Evolutionary conservation across 139 green algal genomes (phyloP), one percentile per base, ranked within the genome.

Genomic region (Asterochloris erici): DNA sequence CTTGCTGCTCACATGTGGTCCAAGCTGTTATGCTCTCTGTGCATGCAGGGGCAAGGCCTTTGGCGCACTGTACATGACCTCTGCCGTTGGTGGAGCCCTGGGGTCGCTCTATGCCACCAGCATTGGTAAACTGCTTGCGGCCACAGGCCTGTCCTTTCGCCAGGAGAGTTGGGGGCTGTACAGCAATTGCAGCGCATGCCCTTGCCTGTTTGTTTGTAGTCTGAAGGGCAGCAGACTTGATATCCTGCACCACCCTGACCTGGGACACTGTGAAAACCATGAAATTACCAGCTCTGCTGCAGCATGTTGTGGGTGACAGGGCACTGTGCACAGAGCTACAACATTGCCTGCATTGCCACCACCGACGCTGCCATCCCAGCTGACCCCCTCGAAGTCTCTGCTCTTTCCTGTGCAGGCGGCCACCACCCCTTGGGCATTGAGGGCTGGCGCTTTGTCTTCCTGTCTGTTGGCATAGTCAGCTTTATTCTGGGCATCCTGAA

Each of bases 31-130:
- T 54, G 38, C 38, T 6, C 38, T 54, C 38, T 54, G 38, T 54
- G 38, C 38, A 54, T 54, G 38, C 38, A 54, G 92, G 12, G 92
- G 92, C 23, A 81, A 82, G 27, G 92, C 91, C 14, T 96, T 96
- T 89, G 92, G 92, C 19, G 68, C 77, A 12, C 85, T 95, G 74
- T 90, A 88, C 78, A 63, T 94, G 23, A 94, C 88, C 0, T 87
- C 81, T 11, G 85, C 85, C 11, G 15, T 93, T 64, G 90, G 90
- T 70, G 81, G 74, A 81, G 87, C 63, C 28, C 73, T 89, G 83
- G 89, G 89, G 24, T 85, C 85, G 24, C 66, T 96, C 15, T 95
- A 90, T 81, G 92, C 93, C 29, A 96, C 92, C 66, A 95, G 96
- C 79, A 78, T 95, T 24, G 89, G 90, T 83, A 76, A 82, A 76